These are phyloP conservation scores for Pleurotus platypus DNA, from an alignment of 768 basidiomycete genomes.

Conservation along the genomic window DNA sequence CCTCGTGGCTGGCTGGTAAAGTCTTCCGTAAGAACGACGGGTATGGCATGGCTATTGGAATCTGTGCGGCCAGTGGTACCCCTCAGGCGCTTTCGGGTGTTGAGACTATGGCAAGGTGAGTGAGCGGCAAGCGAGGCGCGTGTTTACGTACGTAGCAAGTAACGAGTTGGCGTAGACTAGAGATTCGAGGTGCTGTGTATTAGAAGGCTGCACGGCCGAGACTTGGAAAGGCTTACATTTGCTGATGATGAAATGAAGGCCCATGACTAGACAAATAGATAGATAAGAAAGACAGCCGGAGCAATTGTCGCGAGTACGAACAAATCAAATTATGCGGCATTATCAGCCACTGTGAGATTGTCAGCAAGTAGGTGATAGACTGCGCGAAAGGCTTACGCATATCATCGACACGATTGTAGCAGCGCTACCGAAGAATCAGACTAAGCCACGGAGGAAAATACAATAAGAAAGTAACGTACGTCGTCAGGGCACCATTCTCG, in stretches of 20 bases:
- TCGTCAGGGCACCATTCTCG: slow-evolving; percentile 49
- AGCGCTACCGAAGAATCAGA: slow-evolving; percentile 19
- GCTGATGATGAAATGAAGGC: slow-evolving; percentile 48
- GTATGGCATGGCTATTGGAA: background rate
- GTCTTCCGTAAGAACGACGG: slow-evolving; percentile 7
- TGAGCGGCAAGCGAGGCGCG: slow-evolving; percentile 4
- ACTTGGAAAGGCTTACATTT: slow-evolving; percentile 32
- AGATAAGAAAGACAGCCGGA: background rate
- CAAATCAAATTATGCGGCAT: slow-evolving; percentile 44
- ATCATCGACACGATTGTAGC: slow-evolving; percentile 44
- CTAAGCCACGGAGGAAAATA: background rate
- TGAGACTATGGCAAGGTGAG: slow-evolving; percentile 22
- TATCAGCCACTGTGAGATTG: slow-evolving; percentile 36
- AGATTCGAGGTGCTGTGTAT: background rate
- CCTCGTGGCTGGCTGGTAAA: slow-evolving; percentile 3
- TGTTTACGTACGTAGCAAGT: slow-evolving; percentile 37
- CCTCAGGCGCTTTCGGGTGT: slow-evolving; percentile 28
- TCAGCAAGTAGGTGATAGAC: no score
- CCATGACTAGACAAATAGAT: slow-evolving; percentile 29
- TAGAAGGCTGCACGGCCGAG: background rate
- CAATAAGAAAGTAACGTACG: slow-evolving; percentile 21
- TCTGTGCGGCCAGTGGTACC: background rate
- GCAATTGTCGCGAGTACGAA: background rate
- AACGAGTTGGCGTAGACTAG: slow-evolving; percentile 50
- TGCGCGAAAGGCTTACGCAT: slow-evolving; percentile 27